Evolutionary conservation across 352 stramenopile genomes (phyloP).

Genomic region (Phytophthora pini): DNA sequence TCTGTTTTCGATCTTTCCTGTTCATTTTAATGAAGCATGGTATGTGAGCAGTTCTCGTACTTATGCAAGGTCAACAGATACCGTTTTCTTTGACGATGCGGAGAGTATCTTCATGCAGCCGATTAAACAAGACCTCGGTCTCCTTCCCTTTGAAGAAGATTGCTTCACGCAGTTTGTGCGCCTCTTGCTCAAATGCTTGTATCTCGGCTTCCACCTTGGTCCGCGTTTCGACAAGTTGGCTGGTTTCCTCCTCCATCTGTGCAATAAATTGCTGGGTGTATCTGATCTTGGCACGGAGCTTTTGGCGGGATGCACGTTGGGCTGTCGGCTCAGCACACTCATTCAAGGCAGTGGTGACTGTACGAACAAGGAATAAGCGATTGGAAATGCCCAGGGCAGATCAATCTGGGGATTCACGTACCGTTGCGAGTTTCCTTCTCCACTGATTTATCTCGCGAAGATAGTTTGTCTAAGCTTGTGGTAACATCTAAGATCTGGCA

Average conservation of each 20-base stretch:
- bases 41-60: not conserved
- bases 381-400: not conserved
- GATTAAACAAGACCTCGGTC: conserved; percentile 30
- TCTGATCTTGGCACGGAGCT: conserved; percentile 52
- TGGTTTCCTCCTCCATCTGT: conserved; percentile 46
- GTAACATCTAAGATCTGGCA: conserved; percentile 35
- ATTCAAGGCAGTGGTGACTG: conserved; percentile 28
- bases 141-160: conserved; percentile 52
- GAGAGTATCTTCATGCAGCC: conserved; percentile 40
- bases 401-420: conserved; percentile 8
- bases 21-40: not conserved
- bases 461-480: conserved; percentile 30
- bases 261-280: conserved; percentile 50
- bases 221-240: conserved; percentile 30
- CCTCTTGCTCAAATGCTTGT: conserved; percentile 27
- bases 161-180: conserved; percentile 35
- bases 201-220: conserved; percentile 39
- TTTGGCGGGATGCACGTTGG: conserved; percentile 40
- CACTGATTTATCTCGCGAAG: conserved; percentile 13
- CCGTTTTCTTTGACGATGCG: conserved; percentile 47
- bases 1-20: conserved; percentile 47
- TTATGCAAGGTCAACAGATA: conserved; percentile 12
- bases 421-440: conserved; percentile 27
- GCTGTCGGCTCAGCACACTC: conserved; percentile 29
- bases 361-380: not conserved